A percentile compares a stretch with the other conserved stretches of the same genome.
Conservation (phyloP, 2,329 filamentous ascomycete species). For the Claviceps paspali region DNA sequence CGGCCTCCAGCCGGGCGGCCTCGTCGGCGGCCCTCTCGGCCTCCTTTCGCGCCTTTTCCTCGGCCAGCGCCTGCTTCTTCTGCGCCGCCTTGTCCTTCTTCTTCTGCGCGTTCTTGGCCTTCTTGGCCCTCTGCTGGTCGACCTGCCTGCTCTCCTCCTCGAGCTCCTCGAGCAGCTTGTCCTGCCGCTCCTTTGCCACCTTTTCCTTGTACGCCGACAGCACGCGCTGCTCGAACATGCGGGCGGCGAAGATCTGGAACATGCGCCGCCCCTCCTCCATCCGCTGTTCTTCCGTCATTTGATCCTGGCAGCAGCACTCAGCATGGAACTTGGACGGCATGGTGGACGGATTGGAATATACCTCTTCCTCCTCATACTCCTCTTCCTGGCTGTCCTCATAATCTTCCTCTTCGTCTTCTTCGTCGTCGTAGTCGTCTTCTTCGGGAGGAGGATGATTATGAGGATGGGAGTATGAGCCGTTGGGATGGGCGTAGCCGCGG, state of each 20-base stretch:
- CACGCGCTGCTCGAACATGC: slow-evolving; percentile 98
- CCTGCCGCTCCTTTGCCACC: slow-evolving; percentile 81
- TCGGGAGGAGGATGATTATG: slow-evolving; percentile 67
- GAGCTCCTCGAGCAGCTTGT: slow-evolving; percentile 79
- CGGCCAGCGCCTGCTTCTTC: slow-evolving; percentile 78
- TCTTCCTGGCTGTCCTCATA: slow-evolving; percentile 48
- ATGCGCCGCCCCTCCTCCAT: slow-evolving; percentile 98
- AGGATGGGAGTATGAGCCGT: slow-evolving; percentile 40
- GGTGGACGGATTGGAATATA: slow-evolving; percentile 31
- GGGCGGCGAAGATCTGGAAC: slow-evolving; percentile 98
- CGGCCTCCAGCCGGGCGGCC: slow-evolving; percentile 56
- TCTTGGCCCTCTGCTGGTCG: slow-evolving; percentile 75
- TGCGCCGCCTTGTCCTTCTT: slow-evolving; percentile 85
- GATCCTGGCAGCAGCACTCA: slow-evolving; percentile 51
- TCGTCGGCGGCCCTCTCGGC: slow-evolving; percentile 84
- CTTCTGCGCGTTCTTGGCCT: slow-evolving; percentile 85
- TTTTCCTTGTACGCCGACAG: slow-evolving; percentile 96
- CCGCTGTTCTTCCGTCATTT: slow-evolving; percentile 93
- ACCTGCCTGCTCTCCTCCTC: slow-evolving; percentile 69
- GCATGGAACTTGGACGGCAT: slow-evolving; percentile 26
- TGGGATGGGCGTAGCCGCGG: slow-evolving; percentile 42
- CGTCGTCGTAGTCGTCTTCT: slow-evolving; percentile 59
- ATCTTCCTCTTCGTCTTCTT: slow-evolving; percentile 46
- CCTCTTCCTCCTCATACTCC: slow-evolving; percentile 69
- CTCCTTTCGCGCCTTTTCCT: slow-evolving; percentile 76